A percentile compares a stretch with the other conserved stretches of the same genome.
Conservation (phyloP, 1,284 basidiomycete species). For the Leucoagaricus sp. region DNA sequence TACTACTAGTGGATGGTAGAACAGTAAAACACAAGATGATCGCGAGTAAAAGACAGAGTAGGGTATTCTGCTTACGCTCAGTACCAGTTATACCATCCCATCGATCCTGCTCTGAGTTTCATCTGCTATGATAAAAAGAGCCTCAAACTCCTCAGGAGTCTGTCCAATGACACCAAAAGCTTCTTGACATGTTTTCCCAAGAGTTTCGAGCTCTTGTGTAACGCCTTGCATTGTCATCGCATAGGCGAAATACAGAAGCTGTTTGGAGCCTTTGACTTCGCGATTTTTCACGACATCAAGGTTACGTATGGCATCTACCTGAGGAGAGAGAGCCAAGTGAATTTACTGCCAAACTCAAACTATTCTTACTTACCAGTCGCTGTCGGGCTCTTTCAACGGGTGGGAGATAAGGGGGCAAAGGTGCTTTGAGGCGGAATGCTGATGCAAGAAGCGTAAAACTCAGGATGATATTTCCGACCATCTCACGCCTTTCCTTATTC, state of each 20-base stretch:
- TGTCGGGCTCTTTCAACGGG: constrained; percentile 85
- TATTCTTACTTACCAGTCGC: constrained; percentile 57
- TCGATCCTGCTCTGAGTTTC: constrained; percentile 26
- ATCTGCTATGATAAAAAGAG: constrained; percentile 46
- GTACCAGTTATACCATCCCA: constrained; percentile 21
- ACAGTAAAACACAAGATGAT: no score
- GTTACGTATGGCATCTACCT: constrained; percentile 81
- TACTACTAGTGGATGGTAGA: no score
- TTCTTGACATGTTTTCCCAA: constrained; percentile 79
- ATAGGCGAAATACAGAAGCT: constrained; percentile 93
- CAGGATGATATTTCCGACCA: constrained; percentile 93
- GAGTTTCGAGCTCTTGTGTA: constrained; percentile 79
- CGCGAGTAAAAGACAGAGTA: no score
- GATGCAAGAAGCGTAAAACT: constrained; percentile 89
- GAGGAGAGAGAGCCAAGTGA: not conserved
- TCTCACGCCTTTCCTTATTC: constrained; percentile 83
- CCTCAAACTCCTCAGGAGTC: constrained; percentile 67
- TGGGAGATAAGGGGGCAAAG: constrained; percentile 92
- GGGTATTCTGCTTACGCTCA: not conserved
- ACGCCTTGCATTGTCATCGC: constrained; percentile 92
- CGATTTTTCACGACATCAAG: constrained; percentile 83
- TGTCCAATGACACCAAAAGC: constrained; percentile 88
- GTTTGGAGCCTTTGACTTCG: constrained; percentile 74
- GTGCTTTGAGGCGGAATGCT: constrained; percentile 87
- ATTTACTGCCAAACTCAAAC: not conserved